Percentiles rank a stretch among this genome's conserved stretches.
These are phyloP conservation scores for Medicago arabica DNA, from an alignment of 306 rosid genomes.

Conservation along the genomic window DNA sequence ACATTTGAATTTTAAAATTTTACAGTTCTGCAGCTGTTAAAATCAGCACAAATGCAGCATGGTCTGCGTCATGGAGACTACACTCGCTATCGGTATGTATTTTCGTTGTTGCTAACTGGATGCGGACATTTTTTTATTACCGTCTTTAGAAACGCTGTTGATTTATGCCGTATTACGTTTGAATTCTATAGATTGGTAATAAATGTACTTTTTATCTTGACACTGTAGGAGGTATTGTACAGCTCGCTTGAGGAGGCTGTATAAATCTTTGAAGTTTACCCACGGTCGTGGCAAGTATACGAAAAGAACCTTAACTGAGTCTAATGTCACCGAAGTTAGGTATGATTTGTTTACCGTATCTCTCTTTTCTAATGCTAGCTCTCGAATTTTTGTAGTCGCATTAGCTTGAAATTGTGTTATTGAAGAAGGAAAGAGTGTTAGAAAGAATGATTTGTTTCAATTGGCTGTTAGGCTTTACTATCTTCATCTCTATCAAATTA, in stretches of 20 bases:
- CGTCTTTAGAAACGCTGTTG: not conserved
- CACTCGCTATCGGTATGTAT: slow-evolving; percentile 82
- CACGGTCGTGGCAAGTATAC: slow-evolving; percentile 96
- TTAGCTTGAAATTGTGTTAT: slow-evolving; percentile 28
- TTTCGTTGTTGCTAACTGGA: not conserved
- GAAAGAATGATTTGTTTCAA: slow-evolving; percentile 8
- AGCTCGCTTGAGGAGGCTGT: slow-evolving; percentile 91
- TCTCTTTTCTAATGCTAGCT: slow-evolving; percentile 14
- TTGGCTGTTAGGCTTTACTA: slow-evolving; percentile 21
- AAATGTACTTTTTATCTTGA: not conserved
- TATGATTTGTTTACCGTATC: slow-evolving; percentile 31
- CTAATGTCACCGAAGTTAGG: slow-evolving; percentile 92
- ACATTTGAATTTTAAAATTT: not conserved
- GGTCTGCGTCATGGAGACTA: slow-evolving; percentile 94
- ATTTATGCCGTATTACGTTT: not conserved
- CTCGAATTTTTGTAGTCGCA: slow-evolving; percentile 3
- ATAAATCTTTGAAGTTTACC: slow-evolving; percentile 91
- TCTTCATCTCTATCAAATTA: slow-evolving; percentile 17
- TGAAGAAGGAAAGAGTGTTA: slow-evolving; percentile 11
- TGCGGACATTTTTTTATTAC: not conserved
- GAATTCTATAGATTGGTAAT: slow-evolving; percentile 34
- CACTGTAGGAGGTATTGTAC: slow-evolving; percentile 86
- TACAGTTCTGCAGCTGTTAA: slow-evolving; percentile 89
- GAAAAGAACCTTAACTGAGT: slow-evolving; percentile 68
- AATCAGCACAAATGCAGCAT: slow-evolving; percentile 97